Conservation (phyloP, 202 grass and related monocot genomes). For the Eragrostis tef region DNA sequence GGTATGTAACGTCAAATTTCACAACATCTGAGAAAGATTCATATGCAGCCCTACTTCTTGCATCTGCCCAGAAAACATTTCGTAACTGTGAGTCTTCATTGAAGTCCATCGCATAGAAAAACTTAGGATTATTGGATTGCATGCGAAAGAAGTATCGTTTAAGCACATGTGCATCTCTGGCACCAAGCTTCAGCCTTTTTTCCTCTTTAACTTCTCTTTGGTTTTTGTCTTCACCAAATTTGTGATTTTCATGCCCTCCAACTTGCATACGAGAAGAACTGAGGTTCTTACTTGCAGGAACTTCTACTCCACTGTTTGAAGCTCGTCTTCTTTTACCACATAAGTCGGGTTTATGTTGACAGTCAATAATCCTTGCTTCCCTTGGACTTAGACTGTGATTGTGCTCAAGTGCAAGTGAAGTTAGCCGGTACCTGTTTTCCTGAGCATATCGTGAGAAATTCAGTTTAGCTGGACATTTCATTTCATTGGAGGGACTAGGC, state of each 20-base stretch:
- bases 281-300: neutral
- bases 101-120: slow-evolving; percentile 47
- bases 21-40: slow-evolving; percentile 54
- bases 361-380: neutral
- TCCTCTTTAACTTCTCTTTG: neutral
- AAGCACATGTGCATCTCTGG: neutral
- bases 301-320: neutral
- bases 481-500: neutral
- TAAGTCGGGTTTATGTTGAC: neutral
- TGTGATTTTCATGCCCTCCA: neutral
- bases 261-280: neutral
- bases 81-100: slow-evolving; percentile 50
- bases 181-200: neutral
- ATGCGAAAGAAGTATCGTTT: neutral
- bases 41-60: slow-evolving; percentile 53
- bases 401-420: slow-evolving; percentile 26
- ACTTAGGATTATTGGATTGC: slow-evolving; percentile 46
- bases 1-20: slow-evolving; percentile 31
- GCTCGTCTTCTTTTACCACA: neutral
- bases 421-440: neutral
- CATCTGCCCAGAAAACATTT: slow-evolving; percentile 57
- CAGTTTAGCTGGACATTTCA: slow-evolving; percentile 28
- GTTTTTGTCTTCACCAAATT: neutral
- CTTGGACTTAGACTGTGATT: slow-evolving; percentile 12
- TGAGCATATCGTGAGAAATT: neutral